Base-by-base conservation (phyloP, 345 rosid species). In the Arabis hirsuta region DNA sequence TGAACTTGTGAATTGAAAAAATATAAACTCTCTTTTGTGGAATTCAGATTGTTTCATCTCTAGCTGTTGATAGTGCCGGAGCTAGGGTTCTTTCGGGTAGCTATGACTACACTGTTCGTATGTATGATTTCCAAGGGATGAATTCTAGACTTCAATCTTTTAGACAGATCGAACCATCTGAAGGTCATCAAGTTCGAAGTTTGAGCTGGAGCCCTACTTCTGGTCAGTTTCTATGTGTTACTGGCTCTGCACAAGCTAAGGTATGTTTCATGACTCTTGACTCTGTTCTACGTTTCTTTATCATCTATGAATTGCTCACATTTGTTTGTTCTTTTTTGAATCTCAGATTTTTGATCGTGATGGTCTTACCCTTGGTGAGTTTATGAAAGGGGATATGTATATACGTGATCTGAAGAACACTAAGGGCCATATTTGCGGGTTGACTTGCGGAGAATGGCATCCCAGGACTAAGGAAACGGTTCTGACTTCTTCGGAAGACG, bases 61-160 rank as follows among this genome's bases (percentile, higher is more conserved):
- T 95, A 19, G 97, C 97, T 12, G 82, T 95, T 54, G 98, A 91
- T 76, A 94, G 74, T 63, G 72, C 96, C 16, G 99, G 98, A n/a
- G 93, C 99, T 45, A 82, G 98, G 62, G 97, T 91, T 65, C 96
- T 91, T 22, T 87, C 99, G 0, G 98, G 99, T 13, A 90, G 99
- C 80, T 91, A 87, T 74, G 99, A 95, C 79, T 95, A 95, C 55
- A 76, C 90, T 12, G 90, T 91, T 45, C 83, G 92, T 11, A 91
- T 95, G 99, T 91, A 81, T 53, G 99, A 95, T 55, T 95, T 95
- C 73, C 96, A 88, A 95, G 99, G 99, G 66, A 95, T 95, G 99
- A 91, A 86, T 82, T 79, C 96, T 0, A 90, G 84, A 13, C 81
- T 95, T 38, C 86, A 91, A 56, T 95, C 99, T 27, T 95, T 95